Base-by-base conservation (phyloP, 2,329 filamentous ascomycete genomes). In the Ceratocystis cubensis region DNA sequence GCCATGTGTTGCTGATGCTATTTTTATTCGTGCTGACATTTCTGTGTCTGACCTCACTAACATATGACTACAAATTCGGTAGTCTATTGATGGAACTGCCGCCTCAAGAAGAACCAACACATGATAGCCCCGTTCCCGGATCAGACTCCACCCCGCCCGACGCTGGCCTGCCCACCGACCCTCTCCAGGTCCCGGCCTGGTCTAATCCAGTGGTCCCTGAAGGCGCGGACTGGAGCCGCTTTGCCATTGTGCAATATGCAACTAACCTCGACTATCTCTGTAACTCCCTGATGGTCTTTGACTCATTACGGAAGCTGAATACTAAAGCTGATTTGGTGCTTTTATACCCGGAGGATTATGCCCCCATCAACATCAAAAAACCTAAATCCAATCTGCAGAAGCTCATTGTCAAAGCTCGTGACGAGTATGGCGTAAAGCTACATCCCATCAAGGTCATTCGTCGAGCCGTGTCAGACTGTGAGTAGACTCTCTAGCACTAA, bases 261-360 rank as follows among this genome's bases (percentile, higher is more conserved):
- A 22, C 22, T 22, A 22, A 22, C 22, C 22, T 22, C 22, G 22
- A 22, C 2, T 22, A 22, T 22, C 73, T 82, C 1, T 82, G 80
- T 69, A 81, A 80, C 70, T 78, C 79, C 0, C 73, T 81, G 57
- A 80, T 82, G 78, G 73, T 81, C 1, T 80, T 81, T 64, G 79
- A 80, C 67, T 75, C 74, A 1, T 66, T 82, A 5, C 71, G 76
- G 20, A 72, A 75, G 0, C 69, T 81, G 0, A 72, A 73, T 5
- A 81, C 77, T 68, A 76, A 74, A 48, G 76, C 78, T 2, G 76
- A 79, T 15, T 74, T 78, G 1, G 72, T 81, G 1, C 73, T 82
- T 70, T 74, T 82, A 73, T 81, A 80, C 67, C 79, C 79, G 0
- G 72, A 73, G 1, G 69, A 68, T 1, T 76, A 76, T 70, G 62